These are phyloP conservation scores for Diospyros lotus DNA, from an alignment of 148 eudicot genomes.

Conservation along the genomic window DNA sequence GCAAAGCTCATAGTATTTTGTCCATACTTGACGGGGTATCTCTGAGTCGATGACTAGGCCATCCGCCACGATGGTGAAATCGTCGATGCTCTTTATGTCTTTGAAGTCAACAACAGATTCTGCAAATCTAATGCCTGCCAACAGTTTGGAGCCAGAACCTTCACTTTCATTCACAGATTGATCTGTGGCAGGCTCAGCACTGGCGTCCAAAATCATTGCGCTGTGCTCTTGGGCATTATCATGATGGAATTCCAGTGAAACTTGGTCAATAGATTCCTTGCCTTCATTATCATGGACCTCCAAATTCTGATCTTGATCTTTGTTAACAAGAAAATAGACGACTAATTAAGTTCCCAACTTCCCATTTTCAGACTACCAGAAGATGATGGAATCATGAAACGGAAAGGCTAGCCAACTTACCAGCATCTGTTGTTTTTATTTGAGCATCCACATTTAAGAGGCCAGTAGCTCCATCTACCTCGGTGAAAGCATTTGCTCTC, in stretches of 20 bases:
- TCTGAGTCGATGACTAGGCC: slow-evolving; percentile 29
- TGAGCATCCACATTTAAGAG: slow-evolving; percentile 26
- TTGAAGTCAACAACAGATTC: slow-evolving; percentile 29
- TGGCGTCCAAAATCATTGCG: background rate
- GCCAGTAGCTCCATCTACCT: slow-evolving; percentile 27
- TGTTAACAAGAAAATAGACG: slow-evolving; percentile 1
- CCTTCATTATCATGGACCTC: slow-evolving; percentile 5
- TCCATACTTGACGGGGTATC: slow-evolving; percentile 23
- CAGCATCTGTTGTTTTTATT: slow-evolving; percentile 7
- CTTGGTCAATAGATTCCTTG: background rate
- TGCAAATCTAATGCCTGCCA: slow-evolving; percentile 29
- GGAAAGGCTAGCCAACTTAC: slow-evolving; percentile 10
- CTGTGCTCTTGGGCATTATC: slow-evolving; percentile 6
- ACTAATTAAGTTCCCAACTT: background rate
- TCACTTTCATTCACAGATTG: slow-evolving; percentile 17
- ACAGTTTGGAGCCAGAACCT: slow-evolving; percentile 14
- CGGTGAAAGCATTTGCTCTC: slow-evolving; percentile 24
- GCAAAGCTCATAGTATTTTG: slow-evolving; percentile 52
- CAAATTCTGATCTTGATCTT: slow-evolving; percentile 6
- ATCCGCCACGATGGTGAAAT: slow-evolving; percentile 35
- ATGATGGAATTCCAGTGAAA: slow-evolving; percentile 1
- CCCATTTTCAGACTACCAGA: background rate
- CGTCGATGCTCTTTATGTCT: slow-evolving; percentile 26
- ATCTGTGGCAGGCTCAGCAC: background rate
- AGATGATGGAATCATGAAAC: background rate